Conservation (phyloP, 768 basidiomycete genomes). For the Kwoniella newhampshirensis region DNA sequence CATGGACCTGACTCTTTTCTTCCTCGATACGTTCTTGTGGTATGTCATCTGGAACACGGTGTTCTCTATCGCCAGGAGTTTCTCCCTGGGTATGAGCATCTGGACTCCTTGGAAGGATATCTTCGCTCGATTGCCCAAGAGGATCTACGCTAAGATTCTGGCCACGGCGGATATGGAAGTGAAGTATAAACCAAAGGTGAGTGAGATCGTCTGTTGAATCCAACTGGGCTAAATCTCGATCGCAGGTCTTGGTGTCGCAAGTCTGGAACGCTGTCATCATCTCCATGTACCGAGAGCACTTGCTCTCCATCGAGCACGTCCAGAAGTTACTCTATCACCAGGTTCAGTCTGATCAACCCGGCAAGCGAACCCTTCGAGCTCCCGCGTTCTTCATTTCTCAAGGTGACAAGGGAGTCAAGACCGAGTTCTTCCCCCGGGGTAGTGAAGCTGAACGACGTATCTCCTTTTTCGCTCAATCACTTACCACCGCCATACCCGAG, state of each 20-base stretch:
- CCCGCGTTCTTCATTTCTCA: constrained; percentile 99
- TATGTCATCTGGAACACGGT: constrained; percentile 99
- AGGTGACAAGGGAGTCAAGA: constrained; percentile 77
- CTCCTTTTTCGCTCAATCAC: constrained; percentile 96
- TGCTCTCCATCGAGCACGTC: constrained; percentile 98
- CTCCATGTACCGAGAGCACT: constrained; percentile 98
- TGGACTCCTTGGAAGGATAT: constrained; percentile 99
- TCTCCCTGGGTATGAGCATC: constrained; percentile 87
- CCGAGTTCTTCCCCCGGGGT: constrained; percentile 88
- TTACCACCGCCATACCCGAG: constrained; percentile 91
- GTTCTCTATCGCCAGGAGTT: constrained; percentile 65
- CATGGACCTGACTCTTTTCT: constrained; percentile 96
- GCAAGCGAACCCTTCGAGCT: constrained; percentile 85
- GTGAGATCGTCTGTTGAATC: constrained; percentile 27
- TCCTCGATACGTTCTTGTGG: constrained; percentile 99
- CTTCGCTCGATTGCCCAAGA: constrained; percentile 89
- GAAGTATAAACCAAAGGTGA: constrained; percentile 98
- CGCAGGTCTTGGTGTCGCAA: constrained; percentile 90
- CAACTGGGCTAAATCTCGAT: constrained; percentile 8
- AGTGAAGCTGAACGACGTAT: constrained; percentile 96
- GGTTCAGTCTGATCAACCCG: constrained; percentile 83
- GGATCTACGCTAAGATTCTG: constrained; percentile 92
- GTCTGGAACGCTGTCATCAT: constrained; percentile 99
- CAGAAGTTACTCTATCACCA: constrained; percentile 98
- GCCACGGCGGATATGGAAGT: constrained; percentile 95